Evolutionary conservation across 495 filamentous ascomycete genomes (phyloP).

Genomic region (Neurospora sp.): DNA sequence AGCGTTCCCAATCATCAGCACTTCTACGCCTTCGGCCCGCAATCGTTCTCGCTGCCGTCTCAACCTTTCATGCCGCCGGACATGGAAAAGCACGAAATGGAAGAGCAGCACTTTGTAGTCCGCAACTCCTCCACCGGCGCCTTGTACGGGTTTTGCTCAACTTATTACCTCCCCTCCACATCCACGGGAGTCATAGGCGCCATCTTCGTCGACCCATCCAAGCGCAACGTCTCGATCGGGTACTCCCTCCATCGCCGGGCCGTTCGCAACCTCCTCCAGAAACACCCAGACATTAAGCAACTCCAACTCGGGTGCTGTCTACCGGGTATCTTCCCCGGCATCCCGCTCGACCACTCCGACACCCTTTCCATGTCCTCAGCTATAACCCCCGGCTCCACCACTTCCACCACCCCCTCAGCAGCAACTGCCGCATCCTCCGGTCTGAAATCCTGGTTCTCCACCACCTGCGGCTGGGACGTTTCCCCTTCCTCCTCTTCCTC

Average conservation of each 20-base stretch:
- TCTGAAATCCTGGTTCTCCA: constrained; percentile 45
- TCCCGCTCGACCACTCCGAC: constrained; percentile 48
- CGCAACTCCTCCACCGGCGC: constrained; percentile 83
- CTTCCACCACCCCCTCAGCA: not conserved
- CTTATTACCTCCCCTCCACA: constrained; percentile 55
- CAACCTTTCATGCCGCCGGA: not conserved
- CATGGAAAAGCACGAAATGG: constrained; percentile 5
- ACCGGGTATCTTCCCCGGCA: constrained; percentile 69
- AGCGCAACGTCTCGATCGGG: constrained; percentile 78
- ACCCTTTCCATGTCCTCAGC: constrained; percentile 34
- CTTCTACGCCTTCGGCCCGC: not conserved
- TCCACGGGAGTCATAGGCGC: constrained; percentile 70
- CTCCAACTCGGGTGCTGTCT: constrained; percentile 72
- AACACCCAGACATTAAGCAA: constrained; percentile 50
- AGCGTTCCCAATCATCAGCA: constrained; percentile 44
- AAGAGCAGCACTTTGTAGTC: constrained; percentile 80
- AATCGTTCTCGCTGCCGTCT: not conserved
- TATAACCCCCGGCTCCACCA: constrained; percentile 26
- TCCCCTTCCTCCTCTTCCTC: constrained; percentile 44
- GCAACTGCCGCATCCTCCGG: constrained; percentile 11
- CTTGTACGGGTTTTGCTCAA: constrained; percentile 80
- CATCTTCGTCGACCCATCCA: constrained; percentile 71
- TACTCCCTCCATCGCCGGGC: constrained; percentile 75
- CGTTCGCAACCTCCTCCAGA: constrained; percentile 54
- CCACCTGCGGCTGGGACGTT: constrained; percentile 35